Conservation (phyloP, 2,329 filamentous ascomycete species). For the Arachnomyces sp. region DNA sequence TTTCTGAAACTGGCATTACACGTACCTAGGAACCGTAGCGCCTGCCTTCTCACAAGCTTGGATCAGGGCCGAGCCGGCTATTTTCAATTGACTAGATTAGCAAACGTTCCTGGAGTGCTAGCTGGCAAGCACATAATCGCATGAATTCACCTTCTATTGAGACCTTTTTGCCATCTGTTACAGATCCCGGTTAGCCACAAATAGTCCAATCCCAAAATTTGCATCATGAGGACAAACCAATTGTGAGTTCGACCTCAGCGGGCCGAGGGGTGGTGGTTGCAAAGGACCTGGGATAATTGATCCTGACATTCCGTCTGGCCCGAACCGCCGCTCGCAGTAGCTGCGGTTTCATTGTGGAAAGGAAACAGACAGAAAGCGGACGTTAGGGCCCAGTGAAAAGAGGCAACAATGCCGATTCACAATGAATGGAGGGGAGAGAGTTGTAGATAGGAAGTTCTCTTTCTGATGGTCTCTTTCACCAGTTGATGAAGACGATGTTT, state of each 20-base stretch:
- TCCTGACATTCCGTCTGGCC: conserved; percentile 43
- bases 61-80: conserved; percentile 92
- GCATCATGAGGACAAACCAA: conserved; percentile 53
- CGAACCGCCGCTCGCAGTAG: conserved; percentile 54
- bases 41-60: conserved; percentile 99
- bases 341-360: conserved; percentile 54
- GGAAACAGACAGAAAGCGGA: conserved; percentile 18
- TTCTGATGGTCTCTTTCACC: too few species aligned
- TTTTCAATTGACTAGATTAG: conserved; percentile 20
- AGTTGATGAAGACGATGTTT: too few species aligned
- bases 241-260: conserved; percentile 93
- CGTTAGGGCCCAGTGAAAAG: conserved; percentile 14
- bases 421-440: background rate
- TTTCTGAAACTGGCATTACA: conserved; percentile 9
- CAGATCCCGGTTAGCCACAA: conserved; percentile 26
- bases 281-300: conserved; percentile 66
- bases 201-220: conserved; percentile 52
- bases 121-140: background rate
- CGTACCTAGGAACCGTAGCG: conserved; percentile 72
- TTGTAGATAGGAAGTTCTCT: conserved; percentile 12
- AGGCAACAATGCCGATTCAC: too few species aligned
- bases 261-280: conserved; percentile 67
- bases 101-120: conserved; percentile 8
- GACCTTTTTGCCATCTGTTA: conserved; percentile 87
- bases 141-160: conserved; percentile 75